Evolutionary conservation across 2,329 filamentous ascomycete species (phyloP).

Genomic region (Verticillium albo-atrum): DNA sequence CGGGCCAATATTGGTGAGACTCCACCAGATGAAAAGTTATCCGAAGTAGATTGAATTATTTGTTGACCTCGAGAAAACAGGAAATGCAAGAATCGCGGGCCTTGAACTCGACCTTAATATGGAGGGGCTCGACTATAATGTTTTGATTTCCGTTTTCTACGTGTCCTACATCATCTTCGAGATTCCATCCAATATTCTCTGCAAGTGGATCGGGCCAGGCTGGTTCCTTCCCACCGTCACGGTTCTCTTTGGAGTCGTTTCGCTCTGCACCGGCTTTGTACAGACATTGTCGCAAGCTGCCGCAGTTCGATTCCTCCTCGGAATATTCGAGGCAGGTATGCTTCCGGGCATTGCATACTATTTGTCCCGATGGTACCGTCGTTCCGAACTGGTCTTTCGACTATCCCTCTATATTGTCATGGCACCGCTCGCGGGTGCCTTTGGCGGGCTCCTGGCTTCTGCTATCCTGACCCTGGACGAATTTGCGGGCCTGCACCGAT

Average conservation of each 20-base stretch:
- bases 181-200: slow-evolving; percentile 39
- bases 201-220: slow-evolving; percentile 35
- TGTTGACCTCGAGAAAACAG: background rate
- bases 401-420: slow-evolving; percentile 38
- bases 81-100: slow-evolving; percentile 39
- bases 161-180: slow-evolving; percentile 35
- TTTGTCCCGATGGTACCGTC: slow-evolving; percentile 44
- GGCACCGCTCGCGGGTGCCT: slow-evolving; percentile 34
- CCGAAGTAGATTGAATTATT: background rate
- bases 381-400: slow-evolving; percentile 42
- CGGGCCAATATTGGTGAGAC: slow-evolving; percentile 36
- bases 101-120: slow-evolving; percentile 36
- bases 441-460: slow-evolving; percentile 43
- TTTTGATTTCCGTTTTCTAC: slow-evolving; percentile 31
- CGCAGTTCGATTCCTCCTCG: slow-evolving; percentile 32
- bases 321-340: slow-evolving; percentile 33
- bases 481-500: slow-evolving; percentile 50
- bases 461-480: slow-evolving; percentile 49
- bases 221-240: slow-evolving; percentile 30
- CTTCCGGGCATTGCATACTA: slow-evolving; percentile 35
- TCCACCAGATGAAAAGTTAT: background rate
- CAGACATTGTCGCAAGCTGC: slow-evolving; percentile 25
- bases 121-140: slow-evolving; percentile 36
- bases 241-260: slow-evolving; percentile 33
- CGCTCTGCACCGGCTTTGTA: slow-evolving; percentile 32